These are phyloP conservation scores for Amphicarpaea edgeworthii DNA, from an alignment of 306 rosid genomes.

Conservation along the genomic window DNA sequence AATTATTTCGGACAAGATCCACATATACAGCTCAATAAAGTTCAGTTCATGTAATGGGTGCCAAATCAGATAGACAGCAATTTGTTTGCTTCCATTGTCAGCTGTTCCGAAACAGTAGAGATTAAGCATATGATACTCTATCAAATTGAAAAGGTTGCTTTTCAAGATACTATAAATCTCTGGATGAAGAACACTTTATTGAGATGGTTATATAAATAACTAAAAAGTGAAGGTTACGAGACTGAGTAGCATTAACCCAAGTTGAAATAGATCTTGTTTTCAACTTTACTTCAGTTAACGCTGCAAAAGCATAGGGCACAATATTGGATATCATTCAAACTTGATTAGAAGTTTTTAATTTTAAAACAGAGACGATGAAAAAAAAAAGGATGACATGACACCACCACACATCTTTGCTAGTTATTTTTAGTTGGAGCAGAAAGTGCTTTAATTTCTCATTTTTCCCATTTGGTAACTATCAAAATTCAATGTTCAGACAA, in stretches of 20 bases:
- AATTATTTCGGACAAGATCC: slow-evolving; percentile 51
- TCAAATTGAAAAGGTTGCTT: background rate
- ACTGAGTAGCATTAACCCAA: background rate
- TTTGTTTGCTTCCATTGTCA: slow-evolving; percentile 25
- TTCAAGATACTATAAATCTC: background rate
- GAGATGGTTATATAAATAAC: background rate
- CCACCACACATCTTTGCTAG: background rate
- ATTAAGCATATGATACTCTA: background rate
- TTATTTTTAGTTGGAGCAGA: background rate
- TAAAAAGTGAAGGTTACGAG: background rate
- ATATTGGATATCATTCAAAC: background rate
- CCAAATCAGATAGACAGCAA: background rate
- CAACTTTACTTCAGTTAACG: too few species aligned
- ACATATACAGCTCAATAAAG: slow-evolving; percentile 37
- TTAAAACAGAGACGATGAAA: background rate
- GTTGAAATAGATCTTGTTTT: too few species aligned
- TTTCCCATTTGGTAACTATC: slow-evolving; percentile 8
- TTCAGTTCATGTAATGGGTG: slow-evolving; percentile 20
- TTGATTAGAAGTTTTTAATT: background rate
- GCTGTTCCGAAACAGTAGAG: slow-evolving; percentile 13
- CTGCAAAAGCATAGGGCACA: too few species aligned
- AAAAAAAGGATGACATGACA: background rate
- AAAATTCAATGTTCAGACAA: slow-evolving; percentile 23
- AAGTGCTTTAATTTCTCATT: background rate
- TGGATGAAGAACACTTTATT: background rate